Conservation (phyloP, 441 rosid genomes). For the Euphorbia schlechtendalii region DNA sequence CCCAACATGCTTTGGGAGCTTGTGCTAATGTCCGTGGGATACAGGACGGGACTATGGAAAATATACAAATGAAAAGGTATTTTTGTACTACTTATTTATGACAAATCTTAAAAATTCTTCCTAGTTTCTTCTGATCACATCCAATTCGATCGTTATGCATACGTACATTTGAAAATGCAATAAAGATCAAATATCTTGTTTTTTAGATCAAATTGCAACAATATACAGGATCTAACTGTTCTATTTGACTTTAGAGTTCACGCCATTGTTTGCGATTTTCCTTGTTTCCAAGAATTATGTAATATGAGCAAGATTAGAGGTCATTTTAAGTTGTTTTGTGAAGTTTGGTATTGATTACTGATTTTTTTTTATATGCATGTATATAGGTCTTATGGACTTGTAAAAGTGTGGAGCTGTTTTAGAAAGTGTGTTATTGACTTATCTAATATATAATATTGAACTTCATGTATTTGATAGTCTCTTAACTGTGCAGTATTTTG, state of each 20-base stretch:
- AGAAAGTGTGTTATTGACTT: too few species aligned
- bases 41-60: slow-evolving; percentile 75
- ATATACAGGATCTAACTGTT: not conserved
- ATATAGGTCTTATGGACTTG: too few species aligned
- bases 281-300: too few species aligned
- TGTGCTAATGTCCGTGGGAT: slow-evolving; percentile 75
- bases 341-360: too few species aligned
- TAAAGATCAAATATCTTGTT: not conserved
- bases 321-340: too few species aligned
- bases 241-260: not conserved
- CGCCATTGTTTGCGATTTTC: not conserved
- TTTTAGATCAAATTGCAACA: slow-evolving; percentile 1
- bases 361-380: too few species aligned
- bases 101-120: not conserved
- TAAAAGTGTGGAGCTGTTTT: too few species aligned
- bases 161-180: not conserved
- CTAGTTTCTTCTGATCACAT: not conserved
- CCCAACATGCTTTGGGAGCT: slow-evolving; percentile 97
- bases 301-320: too few species aligned
- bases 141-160: slow-evolving; percentile 2
- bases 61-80: slow-evolving; percentile 31
- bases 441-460: too few species aligned
- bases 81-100: not conserved
- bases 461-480: too few species aligned
- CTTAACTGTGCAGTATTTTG: too few species aligned